Evolutionary conservation across 2,329 filamentous ascomycete species (phyloP), one percentile per base, ranked within the genome.

Genomic region (Arthroderma sp.): DNA sequence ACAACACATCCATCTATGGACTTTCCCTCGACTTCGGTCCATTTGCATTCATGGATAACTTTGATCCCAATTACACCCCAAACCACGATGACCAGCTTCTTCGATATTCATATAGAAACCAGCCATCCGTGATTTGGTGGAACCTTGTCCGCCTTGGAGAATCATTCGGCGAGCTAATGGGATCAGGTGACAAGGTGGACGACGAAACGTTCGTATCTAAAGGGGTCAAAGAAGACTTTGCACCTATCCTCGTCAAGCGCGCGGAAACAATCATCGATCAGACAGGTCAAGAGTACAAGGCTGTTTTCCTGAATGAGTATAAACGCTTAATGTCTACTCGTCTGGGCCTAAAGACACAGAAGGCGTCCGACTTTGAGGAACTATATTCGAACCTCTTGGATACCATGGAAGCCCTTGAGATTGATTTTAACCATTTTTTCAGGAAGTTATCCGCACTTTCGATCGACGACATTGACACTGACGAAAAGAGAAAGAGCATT

Each of bases 71-170:
- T 10, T 98, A 96, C 62, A 98, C 91, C 0, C 91, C 91, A 1
- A 98, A 98, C 59, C 91, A 98, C 61, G 91, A 98, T 62, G 91
- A 98, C 58, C 74, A 83, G 58, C 75, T 83, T 67, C 70, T 94
- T 29, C 78, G 91, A 39, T 98, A 98, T 62, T 81, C 80, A 53
- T 98, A 96, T 69, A 81, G 82, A 53, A 94, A 94, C 60, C 91
- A 98, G 59, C 88, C 91, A 0, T 88, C 82, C 37, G 84, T 98
- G 46, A 91, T 98, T 58, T 98, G 91, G 91, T 98, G 91, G 91
- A 96, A 96, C 57, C 72, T 96, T 0, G 86, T 95, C 1, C 80
- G 91, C 1, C 74, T 98, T 0, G 91, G 87, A 46, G 91, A 98
- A 66, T 77, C 83, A 0, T 61, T 98, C 0, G 91, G 86, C 15